Evolutionary conservation across 352 stramenopile genomes (phyloP), one percentile per base, ranked within the genome.

Genomic region (Phytophthora agathidicida): DNA sequence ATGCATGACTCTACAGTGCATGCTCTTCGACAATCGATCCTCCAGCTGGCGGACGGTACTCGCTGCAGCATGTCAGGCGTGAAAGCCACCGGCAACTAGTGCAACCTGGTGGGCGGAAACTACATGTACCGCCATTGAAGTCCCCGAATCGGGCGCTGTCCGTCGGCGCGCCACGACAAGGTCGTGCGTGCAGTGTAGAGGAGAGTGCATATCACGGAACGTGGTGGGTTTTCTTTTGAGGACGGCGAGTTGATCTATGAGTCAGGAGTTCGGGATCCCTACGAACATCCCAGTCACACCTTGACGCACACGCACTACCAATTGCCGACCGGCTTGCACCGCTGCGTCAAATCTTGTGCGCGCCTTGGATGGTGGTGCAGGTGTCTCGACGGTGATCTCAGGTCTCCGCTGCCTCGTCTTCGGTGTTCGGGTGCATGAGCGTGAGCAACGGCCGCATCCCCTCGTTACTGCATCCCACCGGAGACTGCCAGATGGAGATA

Each of bases 401-500:
- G 26, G 24, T 46, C 35, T 35, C 14, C 22, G 19, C 24, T 31
- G 31, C 39, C 28, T 47, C 38, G 19, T 54, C 57, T 43, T 32
- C 41, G 13, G 33, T 5, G 4, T 66, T 42, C 31, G 26, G 44
- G 44, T 57, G 31, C 55, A 45, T 3, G 54, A 56, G 19, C 27
- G 43, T 37, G 38, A 46, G 23, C 38, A 39, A 2, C 17, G 14
- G 32, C n/a, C 37, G 17, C 8, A 23, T 11, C 19, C 46, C 16
- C 22, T 60, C 51, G 39, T 38, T 53, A 47, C 32, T 48, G 27
- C 30, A 37, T 51, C 36, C 47, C 30, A 22, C 14, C 48, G 28
- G 44, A 30, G 51, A 41, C 52, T 24, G 16, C n/a, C 38, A 65
- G 17, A 27, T 59, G 56, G 30, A 9, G 31, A 53, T 46, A 9